phyloP scores from a whole-genome alignment of 768 basidiomycete genomes.

The Cytidiella melzeri region DNA sequence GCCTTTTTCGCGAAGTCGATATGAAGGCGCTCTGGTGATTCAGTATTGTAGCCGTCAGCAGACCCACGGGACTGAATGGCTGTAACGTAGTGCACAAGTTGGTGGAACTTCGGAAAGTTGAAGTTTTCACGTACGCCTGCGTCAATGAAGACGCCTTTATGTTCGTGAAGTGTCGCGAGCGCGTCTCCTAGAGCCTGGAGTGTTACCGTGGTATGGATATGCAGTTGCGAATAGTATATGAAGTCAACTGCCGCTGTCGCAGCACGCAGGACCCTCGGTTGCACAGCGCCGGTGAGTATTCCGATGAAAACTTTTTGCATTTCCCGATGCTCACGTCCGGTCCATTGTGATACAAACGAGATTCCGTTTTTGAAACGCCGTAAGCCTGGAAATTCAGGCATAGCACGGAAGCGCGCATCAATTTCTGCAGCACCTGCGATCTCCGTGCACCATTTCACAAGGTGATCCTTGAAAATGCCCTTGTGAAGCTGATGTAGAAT shows the following conservation, averaged over 20 bases:
- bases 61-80: constrained; percentile 10
- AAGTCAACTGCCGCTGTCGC: constrained; percentile 15
- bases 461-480: constrained; percentile 39
- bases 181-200: constrained; percentile 21
- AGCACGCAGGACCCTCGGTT: no score
- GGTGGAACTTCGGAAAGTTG: constrained; percentile 21
- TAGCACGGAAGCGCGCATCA: constrained; percentile 9
- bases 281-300: constrained; percentile 9
- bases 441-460: no score
- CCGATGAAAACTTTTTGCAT: constrained; percentile 13
- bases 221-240: constrained; percentile 14
- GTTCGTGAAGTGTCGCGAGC: constrained; percentile 15
- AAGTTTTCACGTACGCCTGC: constrained; percentile 11
- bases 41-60: constrained; percentile 21
- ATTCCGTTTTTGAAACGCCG: constrained; percentile 33
- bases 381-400: constrained; percentile 11
- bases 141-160: constrained; percentile 19
- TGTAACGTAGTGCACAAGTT: constrained; percentile 12
- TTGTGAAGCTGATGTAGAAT: constrained; percentile 43
- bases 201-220: constrained; percentile 14
- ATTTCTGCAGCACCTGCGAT: constrained; percentile 11
- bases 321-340: constrained; percentile 31
- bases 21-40: no score
- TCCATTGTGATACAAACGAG: constrained; percentile 35
- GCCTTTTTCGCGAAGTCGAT: no score